phyloP scores from a whole-genome alignment of 2,329 filamentous ascomycete genomes.

The Trichoderma aggressivum region DNA sequence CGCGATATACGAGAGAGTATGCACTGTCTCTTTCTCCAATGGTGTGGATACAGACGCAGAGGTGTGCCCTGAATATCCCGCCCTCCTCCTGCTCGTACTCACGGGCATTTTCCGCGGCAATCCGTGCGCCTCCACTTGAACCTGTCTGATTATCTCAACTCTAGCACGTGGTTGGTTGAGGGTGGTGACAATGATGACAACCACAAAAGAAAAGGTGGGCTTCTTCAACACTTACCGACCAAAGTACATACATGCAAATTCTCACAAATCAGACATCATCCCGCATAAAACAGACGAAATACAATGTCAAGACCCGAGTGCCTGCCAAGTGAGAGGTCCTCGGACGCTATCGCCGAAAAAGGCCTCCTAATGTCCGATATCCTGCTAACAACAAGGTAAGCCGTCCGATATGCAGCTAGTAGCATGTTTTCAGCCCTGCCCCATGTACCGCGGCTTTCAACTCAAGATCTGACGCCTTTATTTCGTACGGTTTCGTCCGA shows the following conservation, averaged over 20 bases:
- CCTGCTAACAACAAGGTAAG: background rate
- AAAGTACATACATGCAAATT: background rate
- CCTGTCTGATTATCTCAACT: background rate
- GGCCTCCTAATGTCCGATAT: background rate
- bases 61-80: background rate
- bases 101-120: background rate
- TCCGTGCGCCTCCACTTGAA: background rate
- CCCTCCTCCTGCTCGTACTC: background rate
- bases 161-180: background rate
- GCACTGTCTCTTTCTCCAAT: background rate
- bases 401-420: background rate
- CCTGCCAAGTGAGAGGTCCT: background rate
- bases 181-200: background rate
- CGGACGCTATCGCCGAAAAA: background rate
- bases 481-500: background rate
- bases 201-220: background rate
- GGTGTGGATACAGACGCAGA: background rate
- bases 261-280: background rate
- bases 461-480: background rate
- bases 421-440: background rate
- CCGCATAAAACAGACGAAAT: background rate
- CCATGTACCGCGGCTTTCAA: background rate
- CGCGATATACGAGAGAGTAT: background rate
- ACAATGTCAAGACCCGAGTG: background rate
- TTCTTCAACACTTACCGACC: background rate